Evolutionary conservation across 805 yeast genomes (phyloP), one percentile per base, ranked within the genome.

Genomic region (Ogataea angusta): DNA sequence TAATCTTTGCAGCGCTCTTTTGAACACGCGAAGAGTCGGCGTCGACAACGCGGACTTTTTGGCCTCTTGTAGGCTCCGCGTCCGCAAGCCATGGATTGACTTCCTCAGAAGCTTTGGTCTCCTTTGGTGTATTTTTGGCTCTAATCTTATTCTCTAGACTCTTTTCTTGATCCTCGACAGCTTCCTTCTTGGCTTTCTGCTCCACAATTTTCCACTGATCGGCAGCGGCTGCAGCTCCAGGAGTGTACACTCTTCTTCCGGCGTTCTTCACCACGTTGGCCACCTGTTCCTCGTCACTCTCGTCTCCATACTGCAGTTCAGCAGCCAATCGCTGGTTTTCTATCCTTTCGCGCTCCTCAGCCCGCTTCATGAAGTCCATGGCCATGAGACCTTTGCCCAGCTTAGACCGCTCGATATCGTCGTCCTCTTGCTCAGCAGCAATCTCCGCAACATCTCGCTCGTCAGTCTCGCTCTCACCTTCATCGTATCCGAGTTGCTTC

Each of bases 331-430:
- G 69, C 37, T 70, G 63, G 60, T 87, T 90, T 30, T 72, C 78
- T 39, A 73, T 71, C 43, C 70, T 74, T 47, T 78, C 76, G 49
- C 81, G 74, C 41, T 80, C 81, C 46, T 83, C 95, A 1, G 98
- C 98, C 45, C 83, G 84, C 50, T 74, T 82, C 98, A 91, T 91
- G 62, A 91, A 91, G 51, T 90, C 95, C 98, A 93, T 93, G 35
- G 80, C 83, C 74, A 91, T 66, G 15, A 91, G 82, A 40, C 98
- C 97, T 62, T 90, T 91, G 15, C 93, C 90, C n/a, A 81, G 61
- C 32, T 69, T 72, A 23, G 67, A 62, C 24, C 62, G 60, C 2
- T 52, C 53, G 10, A 66, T 72, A 7, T 54, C 65, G 9, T 63
- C 72, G 8, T 50, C 38, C n/a, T 30, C 67, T 10, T 58, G 59